Evolutionary conservation across 164 flowering plant species (phyloP).

Genomic region (Litsea cubeba): DNA sequence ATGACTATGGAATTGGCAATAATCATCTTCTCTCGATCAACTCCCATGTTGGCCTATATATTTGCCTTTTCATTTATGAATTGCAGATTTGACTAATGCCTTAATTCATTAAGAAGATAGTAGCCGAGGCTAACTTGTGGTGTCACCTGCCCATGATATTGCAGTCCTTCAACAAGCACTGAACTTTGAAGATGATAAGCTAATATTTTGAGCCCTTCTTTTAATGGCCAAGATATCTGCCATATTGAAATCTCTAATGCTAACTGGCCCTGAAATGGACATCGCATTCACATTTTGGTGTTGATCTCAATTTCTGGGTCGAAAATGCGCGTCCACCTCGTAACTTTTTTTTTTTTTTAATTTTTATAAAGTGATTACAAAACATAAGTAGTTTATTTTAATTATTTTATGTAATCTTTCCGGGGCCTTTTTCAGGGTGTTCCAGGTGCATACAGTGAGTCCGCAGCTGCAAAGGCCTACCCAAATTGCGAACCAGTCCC

Average conservation of each 20-base stretch:
- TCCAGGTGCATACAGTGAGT: slow-evolving; percentile 89
- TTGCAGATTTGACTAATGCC: no score
- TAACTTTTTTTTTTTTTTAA: background rate
- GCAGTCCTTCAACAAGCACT: background rate
- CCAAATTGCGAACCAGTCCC: slow-evolving; percentile 93
- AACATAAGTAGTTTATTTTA: background rate
- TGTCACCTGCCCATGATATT: background rate
- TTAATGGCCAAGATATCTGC: background rate
- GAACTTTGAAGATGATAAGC: no score
- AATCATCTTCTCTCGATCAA: no score
- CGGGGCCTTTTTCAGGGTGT: slow-evolving; percentile 49
- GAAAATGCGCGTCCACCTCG: background rate
- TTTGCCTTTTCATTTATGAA: no score
- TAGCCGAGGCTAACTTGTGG: no score
- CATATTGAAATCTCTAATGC: background rate
- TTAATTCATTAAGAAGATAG: no score
- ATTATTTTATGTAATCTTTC: background rate
- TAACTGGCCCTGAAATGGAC: background rate
- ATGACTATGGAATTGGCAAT: no score
- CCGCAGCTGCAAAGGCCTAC: slow-evolving; percentile 87
- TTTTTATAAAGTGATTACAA: no score
- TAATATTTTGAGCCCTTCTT: background rate
- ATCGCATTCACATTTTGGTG: background rate
- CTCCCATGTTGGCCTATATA: no score
- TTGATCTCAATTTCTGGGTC: background rate